A percentile compares a stretch with the other conserved stretches of the same genome.
Conservation (phyloP, 1,284 basidiomycete species). For the Cryptococcus sp. region DNA sequence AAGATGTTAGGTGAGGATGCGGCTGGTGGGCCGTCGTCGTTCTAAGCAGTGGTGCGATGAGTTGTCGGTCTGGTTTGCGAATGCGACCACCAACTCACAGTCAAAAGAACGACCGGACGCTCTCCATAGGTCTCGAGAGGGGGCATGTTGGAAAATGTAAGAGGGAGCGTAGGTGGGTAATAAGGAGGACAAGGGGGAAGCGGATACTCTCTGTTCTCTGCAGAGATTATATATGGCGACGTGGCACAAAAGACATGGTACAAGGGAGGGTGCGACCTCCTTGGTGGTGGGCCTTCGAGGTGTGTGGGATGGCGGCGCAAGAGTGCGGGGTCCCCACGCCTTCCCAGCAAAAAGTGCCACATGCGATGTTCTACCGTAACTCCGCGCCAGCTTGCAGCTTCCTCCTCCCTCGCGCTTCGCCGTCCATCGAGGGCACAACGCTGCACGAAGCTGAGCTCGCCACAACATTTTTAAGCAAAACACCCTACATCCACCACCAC, state of each 20-base stretch:
- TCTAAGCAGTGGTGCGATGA: constrained; percentile 23
- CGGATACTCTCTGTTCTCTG: neutral
- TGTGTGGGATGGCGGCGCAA: neutral
- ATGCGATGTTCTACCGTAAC: neutral
- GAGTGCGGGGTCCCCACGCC: neutral
- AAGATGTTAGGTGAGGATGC: constrained; percentile 74
- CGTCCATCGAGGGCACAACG: neutral
- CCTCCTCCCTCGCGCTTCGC: neutral
- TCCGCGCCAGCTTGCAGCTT: neutral
- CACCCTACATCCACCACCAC: constrained; percentile 1
- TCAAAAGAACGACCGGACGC: constrained; percentile 41
- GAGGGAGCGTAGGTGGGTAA: neutral
- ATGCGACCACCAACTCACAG: constrained; percentile 38
- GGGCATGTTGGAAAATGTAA: constrained; percentile 22
- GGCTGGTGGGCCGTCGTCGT: constrained; percentile 80
- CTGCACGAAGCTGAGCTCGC: neutral
- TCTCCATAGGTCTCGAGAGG: constrained; percentile 29
- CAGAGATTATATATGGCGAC: no score
- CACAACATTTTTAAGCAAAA: constrained; percentile 4
- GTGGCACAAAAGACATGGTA: neutral
- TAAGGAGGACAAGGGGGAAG: neutral
- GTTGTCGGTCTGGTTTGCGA: no score
- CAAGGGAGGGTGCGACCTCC: neutral
- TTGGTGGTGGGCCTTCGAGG: neutral
- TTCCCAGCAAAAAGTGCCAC: neutral